Percentiles rank a stretch among this genome's conserved stretches.
These are phyloP conservation scores for Dalbergia cochinchinensis DNA, from an alignment of 306 rosid genomes.

Conservation along the genomic window DNA sequence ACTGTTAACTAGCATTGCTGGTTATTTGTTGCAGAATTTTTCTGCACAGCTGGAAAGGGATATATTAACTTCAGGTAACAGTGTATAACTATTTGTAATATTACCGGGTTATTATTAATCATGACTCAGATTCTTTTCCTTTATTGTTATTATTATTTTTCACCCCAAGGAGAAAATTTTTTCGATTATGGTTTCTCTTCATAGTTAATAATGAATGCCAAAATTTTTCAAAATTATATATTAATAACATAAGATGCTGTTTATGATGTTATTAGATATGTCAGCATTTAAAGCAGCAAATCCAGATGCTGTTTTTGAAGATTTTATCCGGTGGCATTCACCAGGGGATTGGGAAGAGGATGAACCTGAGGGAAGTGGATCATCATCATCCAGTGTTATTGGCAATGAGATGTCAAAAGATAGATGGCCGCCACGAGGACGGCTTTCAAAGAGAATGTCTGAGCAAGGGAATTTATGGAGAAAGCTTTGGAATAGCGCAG, in stretches of 20 bases:
- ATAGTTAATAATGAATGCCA: constrained; percentile 30
- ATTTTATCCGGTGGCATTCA: constrained; percentile 99
- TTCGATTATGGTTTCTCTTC: constrained; percentile 27
- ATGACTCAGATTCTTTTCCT: constrained; percentile 14
- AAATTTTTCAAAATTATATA: constrained; percentile 25
- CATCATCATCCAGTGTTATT: constrained; percentile 55
- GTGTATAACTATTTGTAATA: constrained; percentile 41
- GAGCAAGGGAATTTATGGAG: constrained; percentile 94
- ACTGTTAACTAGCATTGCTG: constrained; percentile 33
- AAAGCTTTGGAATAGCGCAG: constrained; percentile 81
- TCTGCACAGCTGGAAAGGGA: constrained; percentile 96
- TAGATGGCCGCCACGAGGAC: constrained; percentile 85
- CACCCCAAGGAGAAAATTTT: neutral
- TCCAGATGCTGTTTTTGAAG: constrained; percentile 93
- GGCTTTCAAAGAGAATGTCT: constrained; percentile 94
- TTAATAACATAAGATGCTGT: constrained; percentile 35
- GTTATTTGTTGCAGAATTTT: constrained; percentile 67
- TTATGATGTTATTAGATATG: constrained; percentile 75
- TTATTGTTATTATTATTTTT: neutral
- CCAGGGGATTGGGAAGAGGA: constrained; percentile 94
- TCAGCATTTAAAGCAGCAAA: constrained; percentile 98
- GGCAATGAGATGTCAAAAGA: constrained; percentile 52
- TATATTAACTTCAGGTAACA: constrained; percentile 89
- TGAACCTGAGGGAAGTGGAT: constrained; percentile 50
- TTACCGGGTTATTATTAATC: constrained; percentile 1